Evolutionary conservation across 1,139 yeast species (phyloP).

Genomic region (Hanseniaspora uvarum): DNA sequence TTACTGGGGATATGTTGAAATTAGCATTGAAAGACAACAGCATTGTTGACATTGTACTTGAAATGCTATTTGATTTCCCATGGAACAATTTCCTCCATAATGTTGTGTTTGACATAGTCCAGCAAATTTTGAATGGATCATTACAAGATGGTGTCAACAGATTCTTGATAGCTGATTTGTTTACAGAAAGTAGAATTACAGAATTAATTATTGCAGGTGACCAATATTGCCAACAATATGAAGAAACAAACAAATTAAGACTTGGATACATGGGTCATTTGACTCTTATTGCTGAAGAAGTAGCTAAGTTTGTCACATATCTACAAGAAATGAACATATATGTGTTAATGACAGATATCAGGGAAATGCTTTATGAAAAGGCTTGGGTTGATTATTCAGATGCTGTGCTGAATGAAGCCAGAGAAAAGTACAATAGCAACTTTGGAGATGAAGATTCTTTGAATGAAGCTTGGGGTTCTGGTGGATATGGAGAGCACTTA

Average conservation of each 20-base stretch:
- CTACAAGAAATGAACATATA: constrained; percentile 32
- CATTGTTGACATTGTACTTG: constrained; percentile 63
- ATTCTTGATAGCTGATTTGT: constrained; percentile 74
- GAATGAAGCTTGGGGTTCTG: constrained; percentile 33
- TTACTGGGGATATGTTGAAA: constrained; percentile 81
- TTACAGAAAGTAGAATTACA: constrained; percentile 72
- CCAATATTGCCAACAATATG: constrained; percentile 58
- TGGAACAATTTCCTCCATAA: constrained; percentile 97
- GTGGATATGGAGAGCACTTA: constrained; percentile 25
- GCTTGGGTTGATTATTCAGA: constrained; percentile 81
- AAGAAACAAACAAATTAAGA: constrained; percentile 47
- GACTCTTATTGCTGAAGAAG: constrained; percentile 91
- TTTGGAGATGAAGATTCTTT: constrained; percentile 55
- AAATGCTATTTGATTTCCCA: constrained; percentile 86
- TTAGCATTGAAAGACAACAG: constrained; percentile 75
- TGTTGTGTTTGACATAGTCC: constrained; percentile 94
- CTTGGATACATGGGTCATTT: constrained; percentile 97
- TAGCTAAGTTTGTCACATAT: constrained; percentile 63
- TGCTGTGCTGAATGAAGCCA: constrained; percentile 70
- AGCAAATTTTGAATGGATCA: constrained; percentile 89
- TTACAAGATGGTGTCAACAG: constrained; percentile 82
- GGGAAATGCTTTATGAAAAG: constrained; percentile 35
- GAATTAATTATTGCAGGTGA: constrained; percentile 77
- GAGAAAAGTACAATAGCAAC: constrained; percentile 92
- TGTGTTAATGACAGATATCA: constrained; percentile 26